Conservation (phyloP, 75 land plant genomes). For the Cryptomeria japonica region DNA sequence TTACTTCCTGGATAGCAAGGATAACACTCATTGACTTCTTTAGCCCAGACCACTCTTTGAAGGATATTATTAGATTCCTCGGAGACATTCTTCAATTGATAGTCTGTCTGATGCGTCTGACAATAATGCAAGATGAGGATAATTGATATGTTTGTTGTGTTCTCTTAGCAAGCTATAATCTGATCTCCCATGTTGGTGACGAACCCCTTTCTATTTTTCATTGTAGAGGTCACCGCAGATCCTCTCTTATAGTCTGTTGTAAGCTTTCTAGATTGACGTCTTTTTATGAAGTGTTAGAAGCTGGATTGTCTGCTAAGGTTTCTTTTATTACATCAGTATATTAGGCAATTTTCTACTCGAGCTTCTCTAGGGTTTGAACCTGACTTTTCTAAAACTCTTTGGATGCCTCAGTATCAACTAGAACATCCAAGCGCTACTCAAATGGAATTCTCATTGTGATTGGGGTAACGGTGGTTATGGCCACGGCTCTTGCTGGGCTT, state of each 20-base stretch:
- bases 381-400: neutral
- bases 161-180: neutral
- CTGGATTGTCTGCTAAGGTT: too few species aligned
- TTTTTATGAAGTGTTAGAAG: neutral
- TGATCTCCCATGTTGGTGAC: neutral
- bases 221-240: neutral
- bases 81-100: neutral
- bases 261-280: neutral
- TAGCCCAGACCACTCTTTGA: neutral
- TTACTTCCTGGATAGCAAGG: neutral
- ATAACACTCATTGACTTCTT: neutral
- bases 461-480: slow-evolving; percentile 59
- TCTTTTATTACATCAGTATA: neutral
- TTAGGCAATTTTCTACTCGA: neutral
- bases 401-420: slow-evolving; percentile 21
- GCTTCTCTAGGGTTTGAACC: neutral
- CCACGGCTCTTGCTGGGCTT: slow-evolving; percentile 41
- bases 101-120: too few species aligned
- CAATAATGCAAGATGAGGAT: neutral
- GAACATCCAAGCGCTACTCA: slow-evolving; percentile 38
- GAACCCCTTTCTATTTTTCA: neutral
- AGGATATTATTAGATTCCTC: neutral
- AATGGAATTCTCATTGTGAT: slow-evolving; percentile 67
- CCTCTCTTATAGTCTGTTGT: neutral
- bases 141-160: neutral